Evolutionary conservation across 2,329 filamentous ascomycete species (phyloP), one percentile per base, ranked within the genome.

Genomic region (Verticillium albo-atrum): DNA sequence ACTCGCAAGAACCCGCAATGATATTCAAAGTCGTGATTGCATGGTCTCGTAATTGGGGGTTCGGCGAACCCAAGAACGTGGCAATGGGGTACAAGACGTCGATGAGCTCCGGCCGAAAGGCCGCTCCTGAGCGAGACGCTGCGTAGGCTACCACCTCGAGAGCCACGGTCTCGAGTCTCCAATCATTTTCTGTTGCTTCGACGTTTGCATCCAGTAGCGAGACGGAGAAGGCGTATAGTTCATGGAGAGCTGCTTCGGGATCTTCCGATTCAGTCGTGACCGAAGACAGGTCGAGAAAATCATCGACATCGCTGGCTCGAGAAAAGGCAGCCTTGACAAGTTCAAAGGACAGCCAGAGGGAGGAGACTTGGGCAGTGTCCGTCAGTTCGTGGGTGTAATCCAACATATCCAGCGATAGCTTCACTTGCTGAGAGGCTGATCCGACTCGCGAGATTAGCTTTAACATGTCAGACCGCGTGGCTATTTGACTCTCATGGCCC

Each of bases 41-140:
- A 71, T 98, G 93, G 32, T 85, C 83, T 64, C 92, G 89, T 17
- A 99, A 78, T 27, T 80, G 79, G 0, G 81, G 74, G 35, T 87
- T 85, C 1, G 82, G 77, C 3, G 92, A 93, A 4, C 92, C 92
- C 17, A 99, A 78, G 56, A 93, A 85, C n/a, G 95, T 91, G 0
- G 96, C 84, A n/a, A 97, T 82, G 0, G 95, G 93, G 71, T 97
- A 99, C 14, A 99, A 77, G 0, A 92, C 87, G 66, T 99, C 95
- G 56, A 97, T 91, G 10, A 99, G 82, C 70, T 98, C 94, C 3
- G 87, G 84, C 3, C 90, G 86, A 71, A 97, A 99, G 0, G 84
- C 83, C 56, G 81, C 70, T 23, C 85, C 82, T 37, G 89, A 78
- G 20, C 84, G 84, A 27, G 83, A 79, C 3, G 94, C 91, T 62